Base-by-base conservation (phyloP, 2,329 filamentous ascomycete genomes). In the Fusarium caatingaense region DNA sequence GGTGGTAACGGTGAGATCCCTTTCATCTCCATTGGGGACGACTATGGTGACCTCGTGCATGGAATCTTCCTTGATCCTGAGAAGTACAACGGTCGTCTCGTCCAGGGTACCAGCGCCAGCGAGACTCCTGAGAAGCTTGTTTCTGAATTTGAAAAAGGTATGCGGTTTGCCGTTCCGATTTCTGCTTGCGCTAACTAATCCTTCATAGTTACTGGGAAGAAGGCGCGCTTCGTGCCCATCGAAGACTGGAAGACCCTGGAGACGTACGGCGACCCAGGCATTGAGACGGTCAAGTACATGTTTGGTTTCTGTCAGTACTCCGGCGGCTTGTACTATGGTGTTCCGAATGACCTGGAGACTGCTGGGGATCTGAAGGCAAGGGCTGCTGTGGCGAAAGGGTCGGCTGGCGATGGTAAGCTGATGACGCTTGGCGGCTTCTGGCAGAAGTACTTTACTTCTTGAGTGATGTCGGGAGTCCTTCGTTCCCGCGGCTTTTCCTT, bases 41-140 rank as follows among this genome's bases (percentile, higher is more conserved):
- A 85, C 69, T 84, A 78, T 58, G 83, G 83, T 6, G 83, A 84
- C 55, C 76, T 84, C 20, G 79, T 84, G 13, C 83, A 85, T 28
- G 83, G 82, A 5, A 74, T 83, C 6, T 80, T 84, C 20, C 74
- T 84, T 10, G 74, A 78, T 15, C 82, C 82, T 1, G 73, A 74
- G 46, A 75, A 76, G 41, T 81, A 79, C 73, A 78, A 78, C 62
- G 77, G 79, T 2, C 69, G 66, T 6, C 68, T 81, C 1, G 66
- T 83, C 0, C 82, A 83, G 16, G 80, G 76, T 2, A 73, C 80
- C 44, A 83, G 82, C 63, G 70, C 77, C 23, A 75, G 79, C 11
- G 64, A 65, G 10, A 77, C 75, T 1, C 73, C 79, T 8, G 75
- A 77, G 3, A 61, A 78, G 18, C 56, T 80, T 6, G 71, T 78